Evolutionary conservation across 2,329 filamentous ascomycete species (phyloP).

Genomic region (Monilinia fructicola): DNA sequence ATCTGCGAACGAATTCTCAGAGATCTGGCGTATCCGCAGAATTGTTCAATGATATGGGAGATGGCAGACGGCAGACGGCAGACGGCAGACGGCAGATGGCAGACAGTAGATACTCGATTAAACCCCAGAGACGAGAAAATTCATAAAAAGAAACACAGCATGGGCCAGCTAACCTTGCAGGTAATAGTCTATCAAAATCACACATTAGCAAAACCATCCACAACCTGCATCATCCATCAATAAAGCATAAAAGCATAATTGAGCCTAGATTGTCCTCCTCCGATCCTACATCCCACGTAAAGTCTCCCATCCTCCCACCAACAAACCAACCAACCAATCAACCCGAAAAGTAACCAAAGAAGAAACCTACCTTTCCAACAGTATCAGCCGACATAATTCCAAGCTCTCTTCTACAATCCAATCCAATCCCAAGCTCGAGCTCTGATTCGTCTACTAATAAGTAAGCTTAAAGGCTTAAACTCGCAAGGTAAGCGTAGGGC

Average conservation of each 20-base stretch:
- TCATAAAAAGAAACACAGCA: too few species aligned
- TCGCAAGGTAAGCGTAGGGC: background rate
- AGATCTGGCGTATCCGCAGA: background rate
- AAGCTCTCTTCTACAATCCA: background rate
- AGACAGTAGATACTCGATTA: too few species aligned
- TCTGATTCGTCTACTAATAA: too few species aligned
- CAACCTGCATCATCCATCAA: too few species aligned
- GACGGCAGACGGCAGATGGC: background rate
- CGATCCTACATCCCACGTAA: background rate
- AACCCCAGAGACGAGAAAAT: too few species aligned
- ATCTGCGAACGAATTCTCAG: background rate
- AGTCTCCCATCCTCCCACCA: background rate
- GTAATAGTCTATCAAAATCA: slow-evolving; percentile 37
- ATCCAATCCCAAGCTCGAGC: too few species aligned
- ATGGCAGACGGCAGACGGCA: background rate
- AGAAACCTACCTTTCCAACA: slow-evolving; percentile 25
- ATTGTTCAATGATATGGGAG: background rate
- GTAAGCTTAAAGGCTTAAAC: background rate
- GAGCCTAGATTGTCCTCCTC: too few species aligned
- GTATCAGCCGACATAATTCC: slow-evolving; percentile 24
- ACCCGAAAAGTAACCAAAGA: background rate
- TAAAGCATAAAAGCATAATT: too few species aligned
- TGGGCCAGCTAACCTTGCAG: slow-evolving; percentile 38
- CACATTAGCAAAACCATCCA: background rate
- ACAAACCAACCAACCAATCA: background rate